A percentile compares a stretch with the other conserved stretches of the same genome.
Conservation (phyloP, 495 filamentous ascomycete species). For the Astrothelium subdiscretum region DNA sequence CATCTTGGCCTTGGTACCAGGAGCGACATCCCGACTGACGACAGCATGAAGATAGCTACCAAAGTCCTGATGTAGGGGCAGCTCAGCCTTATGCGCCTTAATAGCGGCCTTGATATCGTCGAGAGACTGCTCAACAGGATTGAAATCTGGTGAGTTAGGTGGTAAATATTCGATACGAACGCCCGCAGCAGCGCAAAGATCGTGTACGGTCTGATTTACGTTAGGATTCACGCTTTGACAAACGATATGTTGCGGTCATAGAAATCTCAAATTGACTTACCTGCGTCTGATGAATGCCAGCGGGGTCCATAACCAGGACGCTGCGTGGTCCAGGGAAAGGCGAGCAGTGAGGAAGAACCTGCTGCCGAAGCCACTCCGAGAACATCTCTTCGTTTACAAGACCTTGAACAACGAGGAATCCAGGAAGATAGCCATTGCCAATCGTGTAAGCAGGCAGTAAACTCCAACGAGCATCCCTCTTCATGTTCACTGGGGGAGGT, state of each 20-base stretch:
- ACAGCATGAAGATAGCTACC: conserved; percentile 1
- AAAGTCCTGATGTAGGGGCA: neutral
- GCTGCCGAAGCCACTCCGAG: neutral
- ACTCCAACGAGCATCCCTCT: neutral
- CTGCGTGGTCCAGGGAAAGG: neutral
- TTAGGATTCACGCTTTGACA: neutral
- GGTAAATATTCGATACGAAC: conserved; percentile 4
- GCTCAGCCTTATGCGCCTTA: neutral
- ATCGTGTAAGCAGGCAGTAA: conserved; percentile 4
- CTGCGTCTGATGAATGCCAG: neutral
- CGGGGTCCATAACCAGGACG: conserved; percentile 3
- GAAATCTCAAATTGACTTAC: neutral
- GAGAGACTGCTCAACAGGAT: conserved; percentile 2
- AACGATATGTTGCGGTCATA: neutral
- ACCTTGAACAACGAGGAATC: conserved; percentile 1
- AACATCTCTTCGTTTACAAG: conserved; percentile 3
- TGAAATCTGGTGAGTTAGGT: conserved; percentile 5
- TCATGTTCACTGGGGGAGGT: neutral
- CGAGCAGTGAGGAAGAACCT: neutral
- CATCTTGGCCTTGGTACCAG: neutral
- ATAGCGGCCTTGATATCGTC: neutral
- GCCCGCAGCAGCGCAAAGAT: neutral
- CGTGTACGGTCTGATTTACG: neutral
- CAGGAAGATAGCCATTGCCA: conserved; percentile 1
- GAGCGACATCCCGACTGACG: neutral